Conservation (phyloP, 2,329 filamentous ascomycete species). For the Huntiella savannae region DNA sequence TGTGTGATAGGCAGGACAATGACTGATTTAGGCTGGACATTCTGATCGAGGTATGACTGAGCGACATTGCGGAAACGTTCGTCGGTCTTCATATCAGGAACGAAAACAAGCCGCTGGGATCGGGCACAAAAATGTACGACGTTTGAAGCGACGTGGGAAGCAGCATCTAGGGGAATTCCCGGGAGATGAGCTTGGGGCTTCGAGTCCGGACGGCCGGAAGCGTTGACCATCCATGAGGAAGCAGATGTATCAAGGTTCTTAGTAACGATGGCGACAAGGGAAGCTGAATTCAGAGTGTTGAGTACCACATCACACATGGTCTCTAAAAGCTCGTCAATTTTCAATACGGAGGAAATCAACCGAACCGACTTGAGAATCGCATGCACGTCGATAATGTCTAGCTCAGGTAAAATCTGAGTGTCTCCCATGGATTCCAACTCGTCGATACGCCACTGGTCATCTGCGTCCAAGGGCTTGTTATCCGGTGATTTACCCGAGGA, state of each 20-base stretch:
- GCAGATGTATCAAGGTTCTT: conserved; percentile 38
- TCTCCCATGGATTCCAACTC: conserved; percentile 27
- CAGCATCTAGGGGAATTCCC: conserved; percentile 43
- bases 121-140: conserved; percentile 60
- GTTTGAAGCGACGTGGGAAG: conserved; percentile 54
- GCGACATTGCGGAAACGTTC: conserved; percentile 62
- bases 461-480: not conserved
- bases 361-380: conserved; percentile 64
- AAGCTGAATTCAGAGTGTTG: conserved; percentile 55
- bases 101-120: conserved; percentile 56
- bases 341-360: conserved; percentile 58
- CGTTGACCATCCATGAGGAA: conserved; percentile 53
- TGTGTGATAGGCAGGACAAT: conserved; percentile 67
- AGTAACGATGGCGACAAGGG: conserved; percentile 54
- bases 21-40: conserved; percentile 52
- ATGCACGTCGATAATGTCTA: conserved; percentile 69
- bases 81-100: conserved; percentile 53
- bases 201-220: conserved; percentile 51
- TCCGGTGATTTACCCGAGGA: no score
- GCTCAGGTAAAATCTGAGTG: conserved; percentile 42
- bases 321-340: conserved; percentile 55
- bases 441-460: conserved; percentile 4
- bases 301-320: conserved; percentile 70
- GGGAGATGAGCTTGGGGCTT: conserved; percentile 48
- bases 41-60: conserved; percentile 46